These are phyloP conservation scores for Picea engelmannii DNA, from an alignment of 83 land plant species.

Conservation along the genomic window DNA sequence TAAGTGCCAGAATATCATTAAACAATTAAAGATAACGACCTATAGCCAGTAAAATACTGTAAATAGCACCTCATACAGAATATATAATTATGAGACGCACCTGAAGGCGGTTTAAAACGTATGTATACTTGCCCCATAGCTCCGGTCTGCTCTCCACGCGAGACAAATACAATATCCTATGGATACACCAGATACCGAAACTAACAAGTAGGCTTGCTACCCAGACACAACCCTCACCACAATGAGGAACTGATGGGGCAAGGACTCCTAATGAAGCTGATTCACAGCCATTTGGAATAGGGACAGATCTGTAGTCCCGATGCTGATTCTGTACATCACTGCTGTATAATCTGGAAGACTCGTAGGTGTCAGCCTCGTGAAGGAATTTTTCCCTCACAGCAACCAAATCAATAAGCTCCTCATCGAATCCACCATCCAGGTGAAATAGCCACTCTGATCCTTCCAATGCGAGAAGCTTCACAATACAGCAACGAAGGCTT, in stretches of 20 bases:
- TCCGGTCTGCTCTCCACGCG: constrained; percentile 98
- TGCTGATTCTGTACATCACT: neutral
- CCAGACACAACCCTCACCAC: constrained; percentile 92
- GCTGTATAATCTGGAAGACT: constrained; percentile 15
- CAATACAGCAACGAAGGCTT: constrained; percentile 60
- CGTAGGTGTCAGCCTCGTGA: constrained; percentile 41
- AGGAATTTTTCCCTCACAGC: constrained; percentile 64
- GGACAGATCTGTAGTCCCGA: neutral
- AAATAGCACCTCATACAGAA: neutral
- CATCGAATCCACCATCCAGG: constrained; percentile 80
- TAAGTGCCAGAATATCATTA: neutral
- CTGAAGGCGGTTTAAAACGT: constrained; percentile 97
- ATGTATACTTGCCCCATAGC: constrained; percentile 98
- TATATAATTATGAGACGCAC: constrained; percentile 24
- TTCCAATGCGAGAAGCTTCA: constrained; percentile 73
- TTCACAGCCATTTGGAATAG: constrained; percentile 14
- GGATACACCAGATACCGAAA: constrained; percentile 99
- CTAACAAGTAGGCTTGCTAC: constrained; percentile 62
- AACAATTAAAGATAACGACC: neutral
- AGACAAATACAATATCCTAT: constrained; percentile 72
- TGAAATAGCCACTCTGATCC: constrained; percentile 96
- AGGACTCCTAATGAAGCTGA: constrained; percentile 1
- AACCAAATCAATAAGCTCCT: constrained; percentile 74
- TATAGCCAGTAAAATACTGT: neutral
- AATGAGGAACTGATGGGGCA: constrained; percentile 52